A percentile compares a stretch with the other conserved stretches of the same genome.
Evolutionary conservation across 2,329 filamentous ascomycete genomes (phyloP).

Genomic region (Fusarium luffae): DNA sequence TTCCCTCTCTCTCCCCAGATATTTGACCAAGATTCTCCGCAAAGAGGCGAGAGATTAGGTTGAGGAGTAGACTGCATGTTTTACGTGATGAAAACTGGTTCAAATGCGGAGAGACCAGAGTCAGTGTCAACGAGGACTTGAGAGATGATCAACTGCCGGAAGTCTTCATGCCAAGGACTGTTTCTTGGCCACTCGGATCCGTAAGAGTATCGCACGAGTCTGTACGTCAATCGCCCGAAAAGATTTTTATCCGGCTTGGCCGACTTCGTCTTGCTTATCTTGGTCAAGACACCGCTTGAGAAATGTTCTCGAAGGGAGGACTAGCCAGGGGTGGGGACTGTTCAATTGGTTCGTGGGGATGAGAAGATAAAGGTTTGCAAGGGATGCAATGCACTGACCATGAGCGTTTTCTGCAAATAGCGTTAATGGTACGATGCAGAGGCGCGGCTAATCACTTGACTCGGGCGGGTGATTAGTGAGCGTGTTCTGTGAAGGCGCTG

Average conservation of each 20-base stretch:
- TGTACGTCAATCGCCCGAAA: slow-evolving; percentile 7
- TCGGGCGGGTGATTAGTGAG: neutral
- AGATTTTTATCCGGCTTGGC: slow-evolving; percentile 19
- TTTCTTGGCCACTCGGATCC: slow-evolving; percentile 18
- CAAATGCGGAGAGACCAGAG: slow-evolving; percentile 29
- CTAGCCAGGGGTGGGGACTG: slow-evolving; percentile 20
- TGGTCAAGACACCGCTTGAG: neutral
- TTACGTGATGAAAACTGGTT: slow-evolving; percentile 24
- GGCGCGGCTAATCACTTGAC: slow-evolving; percentile 28
- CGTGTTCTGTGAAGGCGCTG: neutral
- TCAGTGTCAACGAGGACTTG: no score
- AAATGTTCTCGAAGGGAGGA: slow-evolving; percentile 35
- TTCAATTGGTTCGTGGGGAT: slow-evolving; percentile 6
- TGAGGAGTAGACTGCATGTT: slow-evolving; percentile 29
- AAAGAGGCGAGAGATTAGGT: slow-evolving; percentile 36
- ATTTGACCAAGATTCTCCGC: slow-evolving; percentile 31
- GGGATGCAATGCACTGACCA: slow-evolving; percentile 21
- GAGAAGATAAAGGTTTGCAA: slow-evolving; percentile 21
- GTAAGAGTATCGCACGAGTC: slow-evolving; percentile 25
- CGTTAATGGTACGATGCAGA: slow-evolving; percentile 22
- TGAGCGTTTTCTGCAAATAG: slow-evolving; percentile 22
- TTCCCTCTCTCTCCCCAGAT: slow-evolving; percentile 5
- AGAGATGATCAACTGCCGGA: neutral
- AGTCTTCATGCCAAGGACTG: no score
- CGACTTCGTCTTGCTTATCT: neutral